These are phyloP conservation scores for Hypholoma sublateritium DNA, from an alignment of 768 basidiomycete genomes.

Conservation along the genomic window DNA sequence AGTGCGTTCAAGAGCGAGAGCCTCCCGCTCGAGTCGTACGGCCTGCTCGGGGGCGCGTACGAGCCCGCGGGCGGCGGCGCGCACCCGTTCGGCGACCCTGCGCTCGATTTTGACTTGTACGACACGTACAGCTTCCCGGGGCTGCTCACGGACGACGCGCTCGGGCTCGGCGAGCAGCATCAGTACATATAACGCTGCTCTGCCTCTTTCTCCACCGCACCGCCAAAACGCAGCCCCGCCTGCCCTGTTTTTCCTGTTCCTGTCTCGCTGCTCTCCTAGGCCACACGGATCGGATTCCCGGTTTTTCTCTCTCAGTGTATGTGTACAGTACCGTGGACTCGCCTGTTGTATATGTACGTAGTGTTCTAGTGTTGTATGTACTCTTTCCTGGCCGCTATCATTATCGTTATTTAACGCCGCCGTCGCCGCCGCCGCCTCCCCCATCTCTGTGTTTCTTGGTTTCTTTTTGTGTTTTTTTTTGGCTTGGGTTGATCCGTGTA, in stretches of 20 bases:
- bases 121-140: constrained; percentile 25
- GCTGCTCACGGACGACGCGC: constrained; percentile 22
- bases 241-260: background rate
- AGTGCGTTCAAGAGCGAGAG: constrained; percentile 6
- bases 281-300: constrained; percentile 7
- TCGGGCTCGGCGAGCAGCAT: constrained; percentile 24
- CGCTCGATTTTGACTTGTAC: constrained; percentile 28
- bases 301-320: constrained; percentile 10
- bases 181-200: too few relatives aligned
- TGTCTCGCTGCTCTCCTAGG: constrained; percentile 1
- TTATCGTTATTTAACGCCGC: constrained; percentile 6
- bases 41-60: constrained; percentile 17
- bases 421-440: too few relatives aligned
- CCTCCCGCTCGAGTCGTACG: constrained; percentile 18
- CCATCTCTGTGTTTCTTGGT: too few relatives aligned
- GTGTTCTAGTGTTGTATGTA: background rate
- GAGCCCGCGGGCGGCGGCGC: constrained; percentile 17
- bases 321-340: constrained; percentile 5
- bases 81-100: constrained; percentile 16
- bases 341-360: background rate
- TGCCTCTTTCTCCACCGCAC: background rate
- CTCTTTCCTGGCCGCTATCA: background rate
- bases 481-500: too few relatives aligned
- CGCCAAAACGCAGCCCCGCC: background rate
- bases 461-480: too few relatives aligned